Evolutionary conservation across 164 flowering plant genomes (phyloP).

Genomic region (Vitis vinifera): ASM3070453v1 NC_081812.1:21934501-21935000

Average conservation of each 20-base stretch:
- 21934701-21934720: too few species aligned
- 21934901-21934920: constrained; percentile 77
- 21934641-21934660: not conserved
- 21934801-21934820: too few species aligned
- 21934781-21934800: too few species aligned
- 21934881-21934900: constrained; percentile 38
- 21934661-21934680: too few species aligned
- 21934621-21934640: not conserved
- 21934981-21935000: constrained; percentile 61
- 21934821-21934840: not conserved
- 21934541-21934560: not conserved
- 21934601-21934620: not conserved
- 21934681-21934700: too few species aligned
- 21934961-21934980: constrained; percentile 54
- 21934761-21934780: too few species aligned
- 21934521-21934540: too few species aligned
- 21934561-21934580: not conserved
- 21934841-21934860: not conserved
- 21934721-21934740: too few species aligned
- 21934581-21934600: not conserved
- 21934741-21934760: too few species aligned
- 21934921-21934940: constrained; percentile 42
- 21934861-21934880: not conserved
- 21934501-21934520: not conserved
- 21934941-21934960: constrained; percentile 28